Conservation (phyloP, 2,329 filamentous ascomycete genomes). For the Sporothrix brunneoviolacea region DNA sequence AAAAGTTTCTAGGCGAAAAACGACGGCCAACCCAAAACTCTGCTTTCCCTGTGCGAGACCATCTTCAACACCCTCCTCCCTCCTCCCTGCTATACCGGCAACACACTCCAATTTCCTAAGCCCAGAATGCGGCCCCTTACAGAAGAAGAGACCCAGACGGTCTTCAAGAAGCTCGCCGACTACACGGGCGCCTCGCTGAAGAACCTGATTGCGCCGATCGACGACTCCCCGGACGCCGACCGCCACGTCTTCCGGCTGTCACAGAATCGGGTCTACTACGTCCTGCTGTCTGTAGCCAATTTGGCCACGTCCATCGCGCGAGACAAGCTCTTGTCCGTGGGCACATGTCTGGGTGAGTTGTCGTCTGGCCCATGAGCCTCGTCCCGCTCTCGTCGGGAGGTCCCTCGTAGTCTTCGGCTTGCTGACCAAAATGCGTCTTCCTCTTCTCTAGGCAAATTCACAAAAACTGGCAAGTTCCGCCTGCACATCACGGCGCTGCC, state of each 20-base stretch:
- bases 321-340: constrained; percentile 77
- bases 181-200: constrained; percentile 86
- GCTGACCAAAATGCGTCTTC: no score
- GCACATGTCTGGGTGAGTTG: constrained; percentile 68
- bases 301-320: constrained; percentile 79
- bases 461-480: constrained; percentile 92
- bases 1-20: constrained; percentile 4
- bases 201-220: constrained; percentile 69
- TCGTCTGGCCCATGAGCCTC: no score
- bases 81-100: background rate
- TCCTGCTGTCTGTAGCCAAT: constrained; percentile 83
- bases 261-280: constrained; percentile 76
- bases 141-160: constrained; percentile 39
- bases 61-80: background rate
- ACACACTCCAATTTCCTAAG: background rate
- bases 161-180: constrained; percentile 88
- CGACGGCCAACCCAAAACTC: background rate
- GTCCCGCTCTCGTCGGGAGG: no score
- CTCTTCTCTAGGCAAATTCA: constrained; percentile 88
- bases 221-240: constrained; percentile 61
- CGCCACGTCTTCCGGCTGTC: constrained; percentile 82
- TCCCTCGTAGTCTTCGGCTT: no score
- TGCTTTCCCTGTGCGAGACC: background rate
- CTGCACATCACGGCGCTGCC: constrained; percentile 85
- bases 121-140: constrained; percentile 21